These are phyloP conservation scores for Metarhizium anisopliae DNA, from an alignment of 2,329 filamentous ascomycete genomes.

Conservation along the genomic window DNA sequence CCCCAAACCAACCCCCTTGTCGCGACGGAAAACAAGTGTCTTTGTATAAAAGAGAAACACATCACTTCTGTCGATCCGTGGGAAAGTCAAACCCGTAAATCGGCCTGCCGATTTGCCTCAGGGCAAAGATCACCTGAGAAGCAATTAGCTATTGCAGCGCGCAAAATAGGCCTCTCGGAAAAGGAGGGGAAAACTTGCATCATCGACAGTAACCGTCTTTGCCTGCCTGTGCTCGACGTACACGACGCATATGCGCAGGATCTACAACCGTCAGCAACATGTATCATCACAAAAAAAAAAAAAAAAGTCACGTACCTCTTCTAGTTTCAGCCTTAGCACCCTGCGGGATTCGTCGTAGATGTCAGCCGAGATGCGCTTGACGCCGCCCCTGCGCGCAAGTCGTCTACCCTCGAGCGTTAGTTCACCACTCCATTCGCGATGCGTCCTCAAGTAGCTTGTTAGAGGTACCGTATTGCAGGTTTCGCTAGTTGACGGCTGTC, in stretches of 20 bases:
- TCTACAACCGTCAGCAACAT: conserved; percentile 27
- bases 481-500: background rate
- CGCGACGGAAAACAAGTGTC: too few relatives aligned
- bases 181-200: conserved; percentile 35
- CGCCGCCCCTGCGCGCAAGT: conserved; percentile 65
- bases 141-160: too few relatives aligned
- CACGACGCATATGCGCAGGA: conserved; percentile 38
- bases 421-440: too few relatives aligned
- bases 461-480: conserved; percentile 4
- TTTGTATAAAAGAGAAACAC: background rate
- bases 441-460: too few relatives aligned
- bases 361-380: conserved; percentile 58
- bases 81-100: conserved; percentile 48
- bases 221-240: conserved; percentile 45
- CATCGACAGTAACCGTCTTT: conserved; percentile 54
- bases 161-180: conserved; percentile 2
- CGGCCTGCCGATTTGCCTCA: conserved; percentile 38
- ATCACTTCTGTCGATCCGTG: conserved; percentile 7
- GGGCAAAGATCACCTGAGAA: conserved; percentile 42
- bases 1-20: too few relatives aligned
- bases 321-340: conserved; percentile 41
- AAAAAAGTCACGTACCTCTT: conserved; percentile 26
- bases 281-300: background rate
- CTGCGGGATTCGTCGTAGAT: conserved; percentile 56
- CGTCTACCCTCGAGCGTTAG: conserved; percentile 35